Conservation (phyloP, 495 filamentous ascomycete species). For the Penicillium taxi region DNA sequence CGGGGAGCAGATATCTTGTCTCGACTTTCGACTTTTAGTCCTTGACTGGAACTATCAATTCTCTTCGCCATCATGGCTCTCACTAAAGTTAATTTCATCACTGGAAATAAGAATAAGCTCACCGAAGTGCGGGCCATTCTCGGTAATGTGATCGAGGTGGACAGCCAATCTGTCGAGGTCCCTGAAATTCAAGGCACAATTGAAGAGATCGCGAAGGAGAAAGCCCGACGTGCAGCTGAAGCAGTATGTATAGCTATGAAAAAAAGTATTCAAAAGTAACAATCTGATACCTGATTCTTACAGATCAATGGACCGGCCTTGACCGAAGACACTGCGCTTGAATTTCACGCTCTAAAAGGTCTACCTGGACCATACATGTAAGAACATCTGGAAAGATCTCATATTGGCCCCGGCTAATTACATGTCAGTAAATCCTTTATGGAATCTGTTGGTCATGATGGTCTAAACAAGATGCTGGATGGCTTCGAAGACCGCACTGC, state of each 20-base stretch:
- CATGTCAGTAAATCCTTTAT: conserved; percentile 81
- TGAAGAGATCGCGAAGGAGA: conserved; percentile 83
- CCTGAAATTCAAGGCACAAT: conserved; percentile 87
- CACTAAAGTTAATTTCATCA: conserved; percentile 79
- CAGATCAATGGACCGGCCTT: conserved; percentile 81
- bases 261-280: not conserved
- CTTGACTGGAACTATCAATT: no score
- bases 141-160: conserved; percentile 60
- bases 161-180: conserved; percentile 67
- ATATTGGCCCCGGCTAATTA: no score
- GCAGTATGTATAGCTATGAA: conserved; percentile 18
- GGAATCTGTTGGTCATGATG: conserved; percentile 66
- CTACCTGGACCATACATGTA: conserved; percentile 98
- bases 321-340: conserved; percentile 91
- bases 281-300: not conserved
- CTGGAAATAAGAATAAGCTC: conserved; percentile 90
- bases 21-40: no score
- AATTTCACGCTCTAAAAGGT: conserved; percentile 81
- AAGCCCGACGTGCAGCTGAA: conserved; percentile 64
- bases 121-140: conserved; percentile 81
- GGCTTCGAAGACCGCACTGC: conserved; percentile 85
- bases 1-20: no score
- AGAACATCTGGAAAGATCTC: conserved; percentile 14
- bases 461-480: conserved; percentile 84
- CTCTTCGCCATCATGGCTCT: conserved; percentile 22